These are phyloP conservation scores for Chenopodium berlandieri DNA, from an alignment of 148 eudicot genomes.

Conservation along the genomic window DNA sequence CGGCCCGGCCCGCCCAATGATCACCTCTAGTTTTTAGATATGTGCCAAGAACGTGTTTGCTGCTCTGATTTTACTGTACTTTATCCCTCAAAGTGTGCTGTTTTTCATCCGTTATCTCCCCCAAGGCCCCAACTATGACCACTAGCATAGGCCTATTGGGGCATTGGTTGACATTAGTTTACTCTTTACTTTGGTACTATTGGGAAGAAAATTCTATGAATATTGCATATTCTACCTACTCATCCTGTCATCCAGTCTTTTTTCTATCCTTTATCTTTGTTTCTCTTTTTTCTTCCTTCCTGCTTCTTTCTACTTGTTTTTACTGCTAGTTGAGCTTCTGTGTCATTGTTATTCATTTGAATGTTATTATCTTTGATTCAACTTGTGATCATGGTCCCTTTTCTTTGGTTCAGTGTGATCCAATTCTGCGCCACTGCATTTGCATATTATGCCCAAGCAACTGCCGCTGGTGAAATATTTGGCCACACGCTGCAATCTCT, in stretches of 20 bases:
- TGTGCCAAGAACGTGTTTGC: background rate
- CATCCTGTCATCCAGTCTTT: background rate
- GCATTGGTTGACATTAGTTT: background rate
- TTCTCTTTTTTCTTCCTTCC: background rate
- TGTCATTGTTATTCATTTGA: background rate
- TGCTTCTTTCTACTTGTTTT: background rate
- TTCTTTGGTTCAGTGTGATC: conserved; percentile 69
- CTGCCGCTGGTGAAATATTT: conserved; percentile 95
- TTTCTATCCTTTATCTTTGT: background rate
- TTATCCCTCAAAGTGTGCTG: background rate
- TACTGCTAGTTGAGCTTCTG: background rate
- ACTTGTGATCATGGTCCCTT: conserved; percentile 21
- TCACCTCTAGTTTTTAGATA: background rate
- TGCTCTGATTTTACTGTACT: background rate
- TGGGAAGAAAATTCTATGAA: background rate
- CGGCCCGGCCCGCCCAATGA: no score
- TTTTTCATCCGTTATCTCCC: background rate
- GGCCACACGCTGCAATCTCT: conserved; percentile 97
- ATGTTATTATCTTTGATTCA: background rate
- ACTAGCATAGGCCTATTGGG: background rate
- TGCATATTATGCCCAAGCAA: conserved; percentile 97
- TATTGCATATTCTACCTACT: background rate
- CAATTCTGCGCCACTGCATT: conserved; percentile 97
- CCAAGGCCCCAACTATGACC: background rate
- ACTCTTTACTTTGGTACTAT: background rate